Percentiles rank a stretch among this genome's conserved stretches.
Conservation (phyloP, 805 yeast species). For the Starmerella bombi region DNA sequence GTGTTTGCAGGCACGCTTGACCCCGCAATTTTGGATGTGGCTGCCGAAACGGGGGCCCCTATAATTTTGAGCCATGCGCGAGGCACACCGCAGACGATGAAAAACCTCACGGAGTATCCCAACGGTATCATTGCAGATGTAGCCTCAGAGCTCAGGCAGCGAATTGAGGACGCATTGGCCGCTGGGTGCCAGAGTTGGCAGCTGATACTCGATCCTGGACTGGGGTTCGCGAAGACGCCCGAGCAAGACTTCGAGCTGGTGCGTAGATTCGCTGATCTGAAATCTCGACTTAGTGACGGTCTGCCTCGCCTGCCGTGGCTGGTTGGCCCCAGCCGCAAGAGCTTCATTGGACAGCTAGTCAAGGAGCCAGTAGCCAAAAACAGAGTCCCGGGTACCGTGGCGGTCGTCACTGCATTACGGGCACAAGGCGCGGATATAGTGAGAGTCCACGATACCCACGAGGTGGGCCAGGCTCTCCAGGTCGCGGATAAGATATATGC, state of each 20-base stretch:
- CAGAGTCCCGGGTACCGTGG: constrained; percentile 66
- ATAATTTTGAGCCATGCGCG: constrained; percentile 75
- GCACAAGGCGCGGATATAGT: constrained; percentile 67
- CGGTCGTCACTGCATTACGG: constrained; percentile 59
- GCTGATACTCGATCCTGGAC: constrained; percentile 81
- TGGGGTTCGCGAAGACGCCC: constrained; percentile 86
- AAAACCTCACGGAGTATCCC: constrained; percentile 40
- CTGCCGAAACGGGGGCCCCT: constrained; percentile 55
- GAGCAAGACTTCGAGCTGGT: constrained; percentile 57
- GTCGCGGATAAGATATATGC: constrained; percentile 41
- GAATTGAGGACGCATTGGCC: constrained; percentile 42
- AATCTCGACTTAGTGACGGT: constrained; percentile 17
- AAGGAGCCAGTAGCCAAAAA: constrained; percentile 42
- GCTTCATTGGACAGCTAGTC: constrained; percentile 66
- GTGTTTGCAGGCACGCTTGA: constrained; percentile 72
- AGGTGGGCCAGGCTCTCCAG: constrained; percentile 39
- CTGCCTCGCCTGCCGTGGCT: constrained; percentile 46
- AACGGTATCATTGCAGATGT: constrained; percentile 41
- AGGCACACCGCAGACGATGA: constrained; percentile 71
- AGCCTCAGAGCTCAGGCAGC: constrained; percentile 48
- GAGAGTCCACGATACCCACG: constrained; percentile 73
- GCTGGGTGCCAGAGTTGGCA: constrained; percentile 80
- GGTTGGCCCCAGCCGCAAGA: constrained; percentile 80
- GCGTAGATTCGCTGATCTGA: constrained; percentile 27
- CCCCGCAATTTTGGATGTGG: constrained; percentile 47